A percentile compares a stretch with the other conserved stretches of the same genome.
These are phyloP conservation scores for Coelastrella sp. DNA, from an alignment of 139 green algal species.

Conservation along the genomic window DNA sequence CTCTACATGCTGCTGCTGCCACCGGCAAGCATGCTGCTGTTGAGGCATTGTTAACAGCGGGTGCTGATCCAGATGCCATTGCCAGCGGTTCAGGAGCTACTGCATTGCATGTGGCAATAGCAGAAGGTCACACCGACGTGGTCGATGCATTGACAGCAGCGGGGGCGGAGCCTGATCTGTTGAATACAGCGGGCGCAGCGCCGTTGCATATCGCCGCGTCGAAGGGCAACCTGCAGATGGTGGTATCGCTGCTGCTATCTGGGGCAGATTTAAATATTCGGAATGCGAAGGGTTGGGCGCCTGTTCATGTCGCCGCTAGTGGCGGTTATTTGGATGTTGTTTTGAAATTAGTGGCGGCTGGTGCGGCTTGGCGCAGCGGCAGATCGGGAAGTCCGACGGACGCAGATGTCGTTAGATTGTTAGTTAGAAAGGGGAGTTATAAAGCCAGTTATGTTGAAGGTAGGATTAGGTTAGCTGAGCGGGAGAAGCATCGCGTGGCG, in stretches of 20 bases:
- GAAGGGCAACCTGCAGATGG: not conserved
- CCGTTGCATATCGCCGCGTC: constrained; percentile 30
- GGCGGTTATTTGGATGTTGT: constrained; percentile 26
- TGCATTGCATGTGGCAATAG: constrained; percentile 29
- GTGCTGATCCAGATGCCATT: not conserved
- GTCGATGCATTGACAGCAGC: not conserved
- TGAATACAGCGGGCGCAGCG: constrained; percentile 14
- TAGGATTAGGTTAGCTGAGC: constrained; percentile 58
- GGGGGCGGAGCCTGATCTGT: constrained; percentile 17
- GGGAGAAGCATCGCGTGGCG: constrained; percentile 48
- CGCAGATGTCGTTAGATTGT: constrained; percentile 48
- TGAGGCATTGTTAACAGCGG: not conserved
- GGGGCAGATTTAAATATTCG: not conserved
- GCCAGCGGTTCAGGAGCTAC: not conserved
- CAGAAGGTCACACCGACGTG: constrained; percentile 20
- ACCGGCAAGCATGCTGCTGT: not conserved
- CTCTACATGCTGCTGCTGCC: not conserved
- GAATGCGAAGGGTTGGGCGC: constrained; percentile 33
- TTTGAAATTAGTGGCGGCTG: constrained; percentile 15
- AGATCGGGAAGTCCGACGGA: not conserved
- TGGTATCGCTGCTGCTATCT: not conserved
- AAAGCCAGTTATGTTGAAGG: constrained; percentile 61
- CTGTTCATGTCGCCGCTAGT: constrained; percentile 36
- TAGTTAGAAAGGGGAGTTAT: constrained; percentile 44
- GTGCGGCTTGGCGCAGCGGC: constrained; percentile 5